These are phyloP conservation scores for Rhynchospora tenuis DNA, from an alignment of 176 grass and related monocot genomes.

Conservation along the genomic window DNA sequence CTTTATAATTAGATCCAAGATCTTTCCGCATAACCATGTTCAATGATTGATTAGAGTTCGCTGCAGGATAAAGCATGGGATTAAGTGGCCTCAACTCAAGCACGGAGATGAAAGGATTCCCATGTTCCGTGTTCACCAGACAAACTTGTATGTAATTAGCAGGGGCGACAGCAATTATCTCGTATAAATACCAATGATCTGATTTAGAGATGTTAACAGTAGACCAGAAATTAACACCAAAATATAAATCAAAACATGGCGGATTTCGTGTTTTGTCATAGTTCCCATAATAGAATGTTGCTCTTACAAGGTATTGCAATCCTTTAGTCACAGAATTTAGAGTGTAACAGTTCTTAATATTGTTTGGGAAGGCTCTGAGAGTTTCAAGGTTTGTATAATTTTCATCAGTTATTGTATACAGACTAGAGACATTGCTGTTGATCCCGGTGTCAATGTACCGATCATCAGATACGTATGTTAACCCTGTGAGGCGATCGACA, in stretches of 20 bases:
- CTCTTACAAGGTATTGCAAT: slow-evolving; percentile 23
- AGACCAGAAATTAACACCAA: slow-evolving; percentile 25
- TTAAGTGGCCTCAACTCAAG: slow-evolving; percentile 15
- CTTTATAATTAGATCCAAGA: not conserved
- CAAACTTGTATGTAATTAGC: slow-evolving; percentile 21
- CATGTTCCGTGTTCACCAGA: slow-evolving; percentile 31
- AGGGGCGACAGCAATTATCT: slow-evolving; percentile 14
- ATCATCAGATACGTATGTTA: slow-evolving; percentile 51
- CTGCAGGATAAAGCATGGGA: not conserved
- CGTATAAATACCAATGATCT: not conserved
- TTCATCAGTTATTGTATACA: not conserved
- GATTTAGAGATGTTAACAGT: not conserved
- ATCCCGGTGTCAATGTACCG: slow-evolving; percentile 35
- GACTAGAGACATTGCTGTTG: slow-evolving; percentile 32
- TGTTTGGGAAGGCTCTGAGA: slow-evolving; percentile 25
- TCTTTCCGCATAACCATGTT: not conserved
- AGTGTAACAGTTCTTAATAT: slow-evolving; percentile 28
- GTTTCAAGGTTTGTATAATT: not conserved
- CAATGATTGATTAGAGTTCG: not conserved
- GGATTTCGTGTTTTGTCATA: slow-evolving; percentile 2
- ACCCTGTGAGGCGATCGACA: slow-evolving; percentile 24
- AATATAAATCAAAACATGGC: slow-evolving; percentile 23
- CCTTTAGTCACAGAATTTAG: not conserved
- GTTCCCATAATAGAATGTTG: slow-evolving; percentile 30
- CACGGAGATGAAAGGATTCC: slow-evolving; percentile 36